Percentiles rank a stretch among this genome's conserved stretches.
phyloP scores from a whole-genome alignment of 1,139 yeast genomes.

The Magnusiomyces ingens region DNA sequence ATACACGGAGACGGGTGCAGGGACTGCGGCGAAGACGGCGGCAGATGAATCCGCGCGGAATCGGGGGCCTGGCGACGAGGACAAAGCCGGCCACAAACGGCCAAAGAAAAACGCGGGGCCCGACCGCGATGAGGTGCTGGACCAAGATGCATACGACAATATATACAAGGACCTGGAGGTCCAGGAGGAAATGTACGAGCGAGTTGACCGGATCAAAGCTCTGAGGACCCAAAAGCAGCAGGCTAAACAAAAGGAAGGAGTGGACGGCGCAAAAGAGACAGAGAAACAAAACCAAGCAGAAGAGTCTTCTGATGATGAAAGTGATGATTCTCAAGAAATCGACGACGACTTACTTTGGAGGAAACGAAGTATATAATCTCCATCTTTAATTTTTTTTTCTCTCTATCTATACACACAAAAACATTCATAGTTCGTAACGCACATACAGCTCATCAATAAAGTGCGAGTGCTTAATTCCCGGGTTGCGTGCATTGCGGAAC shows the following conservation, averaged over 20 bases:
- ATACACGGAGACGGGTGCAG: background rate
- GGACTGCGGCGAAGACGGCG: background rate
- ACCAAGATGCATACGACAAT: constrained; percentile 65
- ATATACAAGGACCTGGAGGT: constrained; percentile 60
- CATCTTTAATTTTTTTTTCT: background rate
- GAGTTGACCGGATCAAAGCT: constrained; percentile 12
- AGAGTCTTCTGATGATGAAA: constrained; percentile 13
- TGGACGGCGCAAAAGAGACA: constrained; percentile 56
- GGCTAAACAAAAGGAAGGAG: constrained; percentile 83
- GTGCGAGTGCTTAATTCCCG: constrained; percentile 75
- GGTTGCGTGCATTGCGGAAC: constrained; percentile 51
- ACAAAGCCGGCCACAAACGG: too few relatives aligned
- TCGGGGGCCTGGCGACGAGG: too few relatives aligned
- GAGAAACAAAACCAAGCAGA: constrained; percentile 5
- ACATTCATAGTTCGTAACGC: constrained; percentile 38
- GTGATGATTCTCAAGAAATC: constrained; percentile 27
- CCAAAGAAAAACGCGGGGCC: background rate
- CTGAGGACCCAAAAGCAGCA: constrained; percentile 44
- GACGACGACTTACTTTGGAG: constrained; percentile 21
- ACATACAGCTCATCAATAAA: constrained; percentile 68
- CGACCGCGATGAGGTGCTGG: constrained; percentile 41
- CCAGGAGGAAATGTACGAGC: constrained; percentile 37
- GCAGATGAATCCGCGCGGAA: background rate
- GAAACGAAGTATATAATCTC: constrained; percentile 3
- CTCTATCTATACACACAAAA: background rate